phyloP scores from a whole-genome alignment of 116 monocot species.

The Zostera marina region DNA sequence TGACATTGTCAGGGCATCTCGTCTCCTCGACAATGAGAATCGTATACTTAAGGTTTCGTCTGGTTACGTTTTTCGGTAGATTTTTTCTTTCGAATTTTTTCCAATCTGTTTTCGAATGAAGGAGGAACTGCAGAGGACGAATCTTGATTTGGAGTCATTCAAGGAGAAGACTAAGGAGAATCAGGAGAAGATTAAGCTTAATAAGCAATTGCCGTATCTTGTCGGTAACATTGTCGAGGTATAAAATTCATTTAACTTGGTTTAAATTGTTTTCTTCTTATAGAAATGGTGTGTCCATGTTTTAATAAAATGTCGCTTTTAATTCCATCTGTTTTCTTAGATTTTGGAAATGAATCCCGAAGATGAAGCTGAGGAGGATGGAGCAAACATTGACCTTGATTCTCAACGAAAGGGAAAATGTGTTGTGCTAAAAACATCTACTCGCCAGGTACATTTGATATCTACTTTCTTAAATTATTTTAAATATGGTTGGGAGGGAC shows the following conservation, averaged over 20 bases:
- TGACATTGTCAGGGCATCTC: conserved; percentile 62
- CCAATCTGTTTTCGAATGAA: not conserved
- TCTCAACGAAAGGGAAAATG: conserved; percentile 93
- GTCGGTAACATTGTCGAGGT: conserved; percentile 98
- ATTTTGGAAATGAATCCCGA: conserved; percentile 98
- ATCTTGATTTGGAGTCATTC: conserved; percentile 55
- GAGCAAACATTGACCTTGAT: conserved; percentile 88
- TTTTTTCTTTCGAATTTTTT: not conserved
- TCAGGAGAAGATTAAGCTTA: conserved; percentile 87
- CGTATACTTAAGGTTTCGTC: conserved; percentile 25
- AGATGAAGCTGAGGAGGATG: conserved; percentile 97
- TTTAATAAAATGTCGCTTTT: too few species aligned
- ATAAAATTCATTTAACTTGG: not conserved
- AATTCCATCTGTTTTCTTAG: conserved; percentile 14
- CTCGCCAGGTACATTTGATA: conserved; percentile 42
- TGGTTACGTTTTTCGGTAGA: too few species aligned
- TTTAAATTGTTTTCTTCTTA: too few species aligned
- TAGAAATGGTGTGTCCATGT: too few species aligned
- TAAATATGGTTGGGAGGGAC: too few species aligned
- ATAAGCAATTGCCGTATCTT: conserved; percentile 87
- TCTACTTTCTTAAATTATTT: not conserved
- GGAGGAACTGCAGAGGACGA: conserved; percentile 74
- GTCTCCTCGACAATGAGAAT: conserved; percentile 81
- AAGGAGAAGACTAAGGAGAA: conserved; percentile 1
- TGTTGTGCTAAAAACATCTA: conserved; percentile 96